Evolutionary conservation across 257 asterid genomes (phyloP), one percentile per base, ranked within the genome.

Genomic region (Gynochthodes officinalis): DNA sequence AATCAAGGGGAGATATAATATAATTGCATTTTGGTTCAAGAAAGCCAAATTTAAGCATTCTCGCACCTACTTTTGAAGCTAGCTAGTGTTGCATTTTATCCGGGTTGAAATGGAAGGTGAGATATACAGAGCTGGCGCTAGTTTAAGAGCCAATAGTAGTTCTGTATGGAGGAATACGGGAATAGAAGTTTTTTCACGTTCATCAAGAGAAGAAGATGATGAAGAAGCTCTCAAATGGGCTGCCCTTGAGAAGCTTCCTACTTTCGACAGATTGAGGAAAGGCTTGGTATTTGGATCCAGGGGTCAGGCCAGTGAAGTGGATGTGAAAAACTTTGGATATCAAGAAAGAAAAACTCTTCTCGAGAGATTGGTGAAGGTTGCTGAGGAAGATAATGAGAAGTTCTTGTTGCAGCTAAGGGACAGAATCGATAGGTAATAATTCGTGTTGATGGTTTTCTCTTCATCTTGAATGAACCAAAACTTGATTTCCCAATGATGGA

Each of bases 211-310:
- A 6, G 94, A 88, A 74, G 90, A 88, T 28, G 96, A 89, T 23
- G 96, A 89, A 77, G 94, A 87, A n/a, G 88, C 89, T 53, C 72
- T 87, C 4, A 84, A 74, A 71, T 87, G 96, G 96, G 94, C 96
- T 46, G 80, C 88, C 4, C 82, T 89, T 1, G 96, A 89, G 37
- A 89, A 86, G 32, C 48, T 89, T 30, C 96, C 96, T 4, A 89
- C 96, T 27, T 86, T 80, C 30, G 94, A 86, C 69, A 86, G 96
- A 58, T 76, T 89, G 46, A 86, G 86, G 30, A 89, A 82, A 79
- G 96, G 96, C 23, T 54, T 89, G 44, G 64, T 89, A 21, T 79
- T 81, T 15, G 96, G 96, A 19, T 81, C 94, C 19, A 71, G 66
- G 18, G 96, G 96, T 11, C 78, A 70, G 15, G 76, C 85, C 1